Evolutionary conservation across 1,139 yeast species (phyloP).

Genomic region (Groenewaldozyma sp.): DNA sequence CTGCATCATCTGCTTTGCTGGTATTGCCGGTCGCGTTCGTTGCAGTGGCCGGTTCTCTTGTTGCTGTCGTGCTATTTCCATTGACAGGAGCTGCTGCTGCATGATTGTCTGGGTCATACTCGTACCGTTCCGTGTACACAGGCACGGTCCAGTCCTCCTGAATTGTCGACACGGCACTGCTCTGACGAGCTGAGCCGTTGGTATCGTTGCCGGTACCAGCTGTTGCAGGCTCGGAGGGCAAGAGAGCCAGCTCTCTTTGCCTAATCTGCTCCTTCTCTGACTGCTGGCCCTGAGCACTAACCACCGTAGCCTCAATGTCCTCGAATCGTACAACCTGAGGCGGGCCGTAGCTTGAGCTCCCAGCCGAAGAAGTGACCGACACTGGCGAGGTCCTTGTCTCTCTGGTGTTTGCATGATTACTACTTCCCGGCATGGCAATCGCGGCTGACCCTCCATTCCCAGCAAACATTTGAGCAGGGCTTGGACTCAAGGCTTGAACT

Average conservation of each 20-base stretch:
- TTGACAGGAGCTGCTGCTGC: background rate
- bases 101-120: no score
- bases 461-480: background rate
- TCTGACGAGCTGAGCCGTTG: constrained; percentile 3
- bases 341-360: constrained; percentile 3
- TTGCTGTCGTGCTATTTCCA: background rate
- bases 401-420: no score
- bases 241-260: constrained; percentile 44
- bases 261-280: constrained; percentile 48
- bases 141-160: constrained; percentile 3
- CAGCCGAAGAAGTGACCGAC: background rate
- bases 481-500: background rate
- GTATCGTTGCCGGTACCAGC: background rate
- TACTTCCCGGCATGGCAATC: background rate
- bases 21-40: no score
- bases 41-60: no score
- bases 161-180: constrained; percentile 4
- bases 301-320: constrained; percentile 9
- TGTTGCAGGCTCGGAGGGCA: constrained; percentile 49
- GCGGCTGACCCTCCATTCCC: background rate
- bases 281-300: constrained; percentile 2
- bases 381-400: constrained; percentile 1
- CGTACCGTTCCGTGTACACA: background rate
- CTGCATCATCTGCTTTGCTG: constrained; percentile 24
- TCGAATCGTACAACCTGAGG: constrained; percentile 7